phyloP scores from a whole-genome alignment of 2,329 filamentous ascomycete species.

The Colletotrichum sp. region DNA sequence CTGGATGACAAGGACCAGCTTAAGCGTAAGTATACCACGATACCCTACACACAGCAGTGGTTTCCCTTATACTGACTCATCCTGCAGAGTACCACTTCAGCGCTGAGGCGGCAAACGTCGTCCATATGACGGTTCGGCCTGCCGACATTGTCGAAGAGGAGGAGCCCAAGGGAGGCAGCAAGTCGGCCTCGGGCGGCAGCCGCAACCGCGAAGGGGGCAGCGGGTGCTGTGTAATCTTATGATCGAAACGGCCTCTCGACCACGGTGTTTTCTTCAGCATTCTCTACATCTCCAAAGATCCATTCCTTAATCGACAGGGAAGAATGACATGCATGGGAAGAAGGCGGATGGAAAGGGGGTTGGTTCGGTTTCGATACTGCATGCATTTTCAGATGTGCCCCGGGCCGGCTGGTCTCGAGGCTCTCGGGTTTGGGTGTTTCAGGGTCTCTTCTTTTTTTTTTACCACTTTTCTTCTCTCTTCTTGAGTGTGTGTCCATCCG shows the following conservation, averaged over 20 bases:
- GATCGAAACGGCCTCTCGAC: slow-evolving; percentile 22
- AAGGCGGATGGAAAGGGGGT: not conserved
- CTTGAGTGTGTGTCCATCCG: not conserved
- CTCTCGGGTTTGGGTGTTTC: slow-evolving; percentile 5
- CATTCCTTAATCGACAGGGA: not conserved
- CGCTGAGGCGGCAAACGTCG: slow-evolving; percentile 76
- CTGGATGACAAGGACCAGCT: slow-evolving; percentile 87
- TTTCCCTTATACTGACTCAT: not conserved
- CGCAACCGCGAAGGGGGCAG: slow-evolving; percentile 44
- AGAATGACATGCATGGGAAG: slow-evolving; percentile 8
- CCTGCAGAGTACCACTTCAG: slow-evolving; percentile 78
- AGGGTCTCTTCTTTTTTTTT: slow-evolving; percentile 24
- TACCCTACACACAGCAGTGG: not conserved
- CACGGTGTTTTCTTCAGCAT: not conserved
- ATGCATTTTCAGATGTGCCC: slow-evolving; percentile 18
- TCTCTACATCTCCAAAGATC: not conserved
- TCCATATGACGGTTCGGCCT: slow-evolving; percentile 94
- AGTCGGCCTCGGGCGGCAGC: slow-evolving; percentile 43
- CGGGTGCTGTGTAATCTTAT: slow-evolving; percentile 60
- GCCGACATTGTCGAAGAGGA: slow-evolving; percentile 85
- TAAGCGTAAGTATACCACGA: slow-evolving; percentile 70
- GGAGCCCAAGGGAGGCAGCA: slow-evolving; percentile 72
- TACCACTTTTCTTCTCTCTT: slow-evolving; percentile 20
- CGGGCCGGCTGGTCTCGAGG: slow-evolving; percentile 13
- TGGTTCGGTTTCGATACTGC: not conserved